Base-by-base conservation (phyloP, 2,329 filamentous ascomycete genomes). In the Purpureocillium lavendulum region DNA sequence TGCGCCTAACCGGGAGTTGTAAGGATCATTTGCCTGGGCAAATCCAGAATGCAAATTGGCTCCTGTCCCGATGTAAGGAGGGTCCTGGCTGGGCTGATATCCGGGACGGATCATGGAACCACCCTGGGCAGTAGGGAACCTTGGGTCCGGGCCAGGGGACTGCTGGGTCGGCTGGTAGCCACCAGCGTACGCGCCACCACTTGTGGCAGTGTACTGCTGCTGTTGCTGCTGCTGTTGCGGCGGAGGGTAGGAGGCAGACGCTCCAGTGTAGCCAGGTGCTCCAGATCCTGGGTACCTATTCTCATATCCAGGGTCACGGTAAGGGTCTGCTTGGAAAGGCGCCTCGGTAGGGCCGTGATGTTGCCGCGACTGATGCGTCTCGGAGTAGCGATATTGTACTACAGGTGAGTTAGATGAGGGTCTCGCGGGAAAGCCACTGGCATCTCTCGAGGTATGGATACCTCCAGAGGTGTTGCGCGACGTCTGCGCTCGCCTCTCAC, bases 381-480 rank as follows among this genome's bases (percentile, higher is more conserved):
- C 65, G 45, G 72, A 75, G 55, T 74, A 68, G 58, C 70, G 70
- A 54, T 75, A 75, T 59, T 72, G 70, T 55, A 67, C 73, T 77
- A 65, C 55, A 58, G 67, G 67, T 56, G 69, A 71, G 73, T 78
- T 77, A 78, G 74, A 76, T 61, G 58, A 53, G 40, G 59, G 64
- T 69, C 67, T 71, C 58, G 64, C 61, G 60, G 60, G 64, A 52
- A 61, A 55, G 58, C 59, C 65, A 55, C 63, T 60, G 58, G 62
- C 59, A 55, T 68, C 66, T 67, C 67, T 70, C 58, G 67, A 72
- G 64, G 65, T 59, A 56, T 61, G 65, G 65, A 67, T 77, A 78
- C 74, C 74, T 77, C 73, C 71, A 59, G 65, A 59, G 54, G 66
- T 62, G 50, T 64, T 70, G 57, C 70, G 70, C 58, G 65, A 67